A percentile compares a stretch with the other conserved stretches of the same genome.
These are phyloP conservation scores for Fusarium zealandicum DNA, from an alignment of 2,329 filamentous ascomycete species.

Conservation along the genomic window DNA sequence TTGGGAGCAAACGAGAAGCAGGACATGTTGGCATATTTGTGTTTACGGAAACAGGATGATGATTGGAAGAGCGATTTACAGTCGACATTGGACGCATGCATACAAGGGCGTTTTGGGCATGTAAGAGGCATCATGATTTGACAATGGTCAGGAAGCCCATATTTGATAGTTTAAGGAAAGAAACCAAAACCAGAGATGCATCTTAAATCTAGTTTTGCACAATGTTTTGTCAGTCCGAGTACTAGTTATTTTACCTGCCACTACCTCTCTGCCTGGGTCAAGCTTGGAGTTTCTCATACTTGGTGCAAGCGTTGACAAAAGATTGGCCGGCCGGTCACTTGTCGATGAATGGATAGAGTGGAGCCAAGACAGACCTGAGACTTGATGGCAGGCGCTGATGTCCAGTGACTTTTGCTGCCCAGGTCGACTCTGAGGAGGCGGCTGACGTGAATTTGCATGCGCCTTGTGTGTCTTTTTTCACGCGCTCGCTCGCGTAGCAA, in stretches of 20 bases:
- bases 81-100: conserved; percentile 23
- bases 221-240: not conserved
- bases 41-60: conserved; percentile 18
- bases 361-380: conserved; percentile 25
- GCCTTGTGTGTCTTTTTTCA: conserved; percentile 22
- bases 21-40: conserved; percentile 4
- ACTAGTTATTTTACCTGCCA: too few species aligned
- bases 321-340: too few species aligned
- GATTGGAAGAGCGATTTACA: conserved; percentile 17
- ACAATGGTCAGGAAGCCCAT: conserved; percentile 15
- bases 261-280: too few species aligned
- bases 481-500: conserved; percentile 23
- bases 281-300: too few species aligned
- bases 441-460: conserved; percentile 31
- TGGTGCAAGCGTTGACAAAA: too few species aligned
- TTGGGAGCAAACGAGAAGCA: not conserved
- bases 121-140: conserved; percentile 17
- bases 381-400: conserved; percentile 27
- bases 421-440: conserved; percentile 21
- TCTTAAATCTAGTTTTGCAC: conserved; percentile 2
- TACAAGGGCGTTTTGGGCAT: conserved; percentile 32
- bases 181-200: conserved; percentile 14
- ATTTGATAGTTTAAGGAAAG: conserved; percentile 9
- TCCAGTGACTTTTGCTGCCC: conserved; percentile 37
- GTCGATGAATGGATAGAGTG: not conserved